phyloP scores from a whole-genome alignment of 208 protist genomes.

The Giardia muris region DNA sequence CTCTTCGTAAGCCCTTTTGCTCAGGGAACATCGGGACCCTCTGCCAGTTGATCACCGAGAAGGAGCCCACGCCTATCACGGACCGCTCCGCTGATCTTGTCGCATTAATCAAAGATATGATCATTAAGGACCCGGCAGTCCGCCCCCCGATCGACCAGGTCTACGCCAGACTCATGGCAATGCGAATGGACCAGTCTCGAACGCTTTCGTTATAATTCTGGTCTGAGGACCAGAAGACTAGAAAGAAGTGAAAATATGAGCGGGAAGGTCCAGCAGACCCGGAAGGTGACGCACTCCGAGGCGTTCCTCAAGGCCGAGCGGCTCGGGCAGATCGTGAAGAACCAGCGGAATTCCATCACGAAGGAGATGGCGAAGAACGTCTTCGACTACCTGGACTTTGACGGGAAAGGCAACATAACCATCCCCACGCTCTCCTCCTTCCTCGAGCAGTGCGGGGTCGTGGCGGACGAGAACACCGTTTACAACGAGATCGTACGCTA shows the following conservation, averaged over 20 bases:
- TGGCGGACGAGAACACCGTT: background rate
- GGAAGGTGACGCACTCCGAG: background rate
- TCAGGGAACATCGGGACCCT: too few species aligned
- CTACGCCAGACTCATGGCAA: too few species aligned
- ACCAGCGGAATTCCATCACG: background rate
- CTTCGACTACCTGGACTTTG: background rate
- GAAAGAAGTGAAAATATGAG: background rate
- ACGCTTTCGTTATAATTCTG: too few species aligned
- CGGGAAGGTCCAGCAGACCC: background rate
- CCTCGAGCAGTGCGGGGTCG: background rate
- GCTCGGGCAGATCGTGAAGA: background rate
- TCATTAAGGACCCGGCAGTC: too few species aligned
- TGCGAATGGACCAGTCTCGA: too few species aligned
- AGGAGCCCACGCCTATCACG: too few species aligned
- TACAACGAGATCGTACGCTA: background rate
- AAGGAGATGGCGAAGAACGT: background rate
- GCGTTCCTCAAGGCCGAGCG: background rate
- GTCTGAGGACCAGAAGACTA: too few species aligned
- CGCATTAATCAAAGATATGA: too few species aligned
- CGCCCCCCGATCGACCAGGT: too few species aligned
- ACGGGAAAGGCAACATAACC: background rate
- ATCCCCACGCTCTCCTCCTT: background rate
- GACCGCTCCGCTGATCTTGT: too few species aligned
- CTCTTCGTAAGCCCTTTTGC: too few species aligned
- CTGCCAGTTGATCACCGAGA: too few species aligned